Evolutionary conservation across 2,329 filamentous ascomycete species (phyloP).

Genomic region (Pseudopithomyces maydicus): DNA sequence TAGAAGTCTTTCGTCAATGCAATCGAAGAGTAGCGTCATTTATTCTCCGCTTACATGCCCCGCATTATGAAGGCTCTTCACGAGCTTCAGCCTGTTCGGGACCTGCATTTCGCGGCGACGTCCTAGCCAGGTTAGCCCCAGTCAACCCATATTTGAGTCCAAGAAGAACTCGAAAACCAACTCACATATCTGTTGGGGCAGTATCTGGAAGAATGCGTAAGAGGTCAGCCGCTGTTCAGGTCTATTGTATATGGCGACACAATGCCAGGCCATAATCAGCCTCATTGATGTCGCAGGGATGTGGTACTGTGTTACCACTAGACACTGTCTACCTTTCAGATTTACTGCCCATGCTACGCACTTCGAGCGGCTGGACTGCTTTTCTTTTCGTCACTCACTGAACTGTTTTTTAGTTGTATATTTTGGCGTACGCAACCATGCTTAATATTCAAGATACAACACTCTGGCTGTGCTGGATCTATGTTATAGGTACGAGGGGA

Average conservation of each 20-base stretch:
- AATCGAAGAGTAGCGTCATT: not conserved
- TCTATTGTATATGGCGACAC: constrained; percentile 11
- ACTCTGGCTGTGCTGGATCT: constrained; percentile 27
- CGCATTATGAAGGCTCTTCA: constrained; percentile 2
- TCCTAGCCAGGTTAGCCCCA: not conserved
- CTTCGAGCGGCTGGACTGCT: constrained; percentile 8
- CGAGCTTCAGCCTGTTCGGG: constrained; percentile 15
- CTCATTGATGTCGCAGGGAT: constrained; percentile 8
- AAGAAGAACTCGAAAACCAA: not conserved
- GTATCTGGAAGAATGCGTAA: constrained; percentile 7
- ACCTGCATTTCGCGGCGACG: constrained; percentile 1
- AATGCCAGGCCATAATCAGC: constrained; percentile 2
- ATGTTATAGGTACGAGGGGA: constrained; percentile 14
- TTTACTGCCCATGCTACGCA: constrained; percentile 6
- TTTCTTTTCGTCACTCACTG: constrained; percentile 11
- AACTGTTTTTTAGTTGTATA: not conserved
- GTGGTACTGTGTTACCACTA: constrained; percentile 8
- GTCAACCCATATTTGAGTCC: not conserved
- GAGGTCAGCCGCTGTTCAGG: constrained; percentile 15
- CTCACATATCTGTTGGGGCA: not conserved
- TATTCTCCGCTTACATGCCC: constrained; percentile 1
- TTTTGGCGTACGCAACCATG: constrained; percentile 17
- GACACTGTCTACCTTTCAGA: constrained; percentile 1
- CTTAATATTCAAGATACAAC: constrained; percentile 4
- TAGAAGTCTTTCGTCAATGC: constrained; percentile 12